Evolutionary conservation across 2,329 filamentous ascomycete genomes (phyloP).

Genomic region (Ophidiomyces ophidiicola): DNA sequence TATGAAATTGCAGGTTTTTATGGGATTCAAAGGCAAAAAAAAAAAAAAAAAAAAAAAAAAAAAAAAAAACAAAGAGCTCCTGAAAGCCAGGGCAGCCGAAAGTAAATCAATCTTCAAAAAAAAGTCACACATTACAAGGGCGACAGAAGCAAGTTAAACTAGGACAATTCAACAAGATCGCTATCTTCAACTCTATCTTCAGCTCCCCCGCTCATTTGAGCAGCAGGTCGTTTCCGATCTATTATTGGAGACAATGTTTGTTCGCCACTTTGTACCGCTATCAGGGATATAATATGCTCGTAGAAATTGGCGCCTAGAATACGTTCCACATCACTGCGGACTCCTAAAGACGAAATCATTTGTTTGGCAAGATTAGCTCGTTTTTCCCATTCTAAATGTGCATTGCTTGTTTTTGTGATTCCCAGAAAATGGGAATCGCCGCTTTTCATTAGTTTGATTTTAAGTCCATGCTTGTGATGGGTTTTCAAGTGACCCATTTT

Average conservation of each 20-base stretch:
- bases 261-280: background rate
- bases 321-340: background rate
- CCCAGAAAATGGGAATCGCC: background rate
- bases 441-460: background rate
- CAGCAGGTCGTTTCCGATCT: background rate
- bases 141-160: background rate
- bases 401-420: background rate
- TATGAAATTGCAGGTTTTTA: too few relatives aligned
- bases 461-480: background rate
- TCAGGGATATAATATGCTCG: background rate
- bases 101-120: too few relatives aligned
- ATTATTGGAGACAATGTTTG: background rate
- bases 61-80: too few relatives aligned
- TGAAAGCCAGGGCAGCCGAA: too few relatives aligned
- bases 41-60: too few relatives aligned
- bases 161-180: background rate
- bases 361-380: background rate
- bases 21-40: too few relatives aligned
- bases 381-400: background rate
- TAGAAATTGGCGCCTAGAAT: background rate
- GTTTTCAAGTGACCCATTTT: background rate
- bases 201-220: background rate
- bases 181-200: background rate
- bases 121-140: too few relatives aligned
- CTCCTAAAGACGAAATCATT: background rate